Base-by-base conservation (phyloP, 2,329 filamentous ascomycete species). In the Orbilia ellipsospora region DNA sequence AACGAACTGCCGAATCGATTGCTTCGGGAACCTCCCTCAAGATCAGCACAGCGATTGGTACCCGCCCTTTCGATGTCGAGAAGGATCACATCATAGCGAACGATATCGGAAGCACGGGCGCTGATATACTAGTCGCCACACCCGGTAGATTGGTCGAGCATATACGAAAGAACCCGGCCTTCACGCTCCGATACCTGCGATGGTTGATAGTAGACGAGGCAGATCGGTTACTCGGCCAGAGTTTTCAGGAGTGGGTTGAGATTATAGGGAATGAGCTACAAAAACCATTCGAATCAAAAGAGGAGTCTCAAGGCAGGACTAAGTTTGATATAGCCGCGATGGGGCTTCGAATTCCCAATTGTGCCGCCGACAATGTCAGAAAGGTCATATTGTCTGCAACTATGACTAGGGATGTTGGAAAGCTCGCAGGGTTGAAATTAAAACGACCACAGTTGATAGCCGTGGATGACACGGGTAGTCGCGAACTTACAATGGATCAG, bases 161-260 rank as follows among this genome's bases (percentile, higher is more conserved):
- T 82, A 87, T 97, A 60, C 90, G 90, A 77, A 89, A 90, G 73
- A 98, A 94, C 0, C 88, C 88, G 2, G 93, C 93, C 0, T 97
- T 98, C 81, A 88, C 86, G 0, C 85, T 98, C 20, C 88, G 91
- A 68, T 87, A 91, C 80, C 85, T 97, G 3, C 88, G 92, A 75
- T 98, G 94, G 93, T 85, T 98, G 0, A 88, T 97, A 1, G 91
- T 97, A 54, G 94, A 98, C 80, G 94, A 98, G 83, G 95, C 94
- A 10, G 94, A 98, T 82, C 93, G 95, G 80, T 85, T 98, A 12
- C 87, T 98, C 4, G 91, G 94, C 51, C 92, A 98, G 81, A 94
- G 91, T 80, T 97, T 95, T 82, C 94, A 97, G 81, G 91, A 94
- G 80, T 97, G 94, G 94, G 85, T 96, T 2, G 88, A 89, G 48